These are phyloP conservation scores for Serpula lacrymans DNA, from an alignment of 768 basidiomycete species.

Conservation along the genomic window DNA sequence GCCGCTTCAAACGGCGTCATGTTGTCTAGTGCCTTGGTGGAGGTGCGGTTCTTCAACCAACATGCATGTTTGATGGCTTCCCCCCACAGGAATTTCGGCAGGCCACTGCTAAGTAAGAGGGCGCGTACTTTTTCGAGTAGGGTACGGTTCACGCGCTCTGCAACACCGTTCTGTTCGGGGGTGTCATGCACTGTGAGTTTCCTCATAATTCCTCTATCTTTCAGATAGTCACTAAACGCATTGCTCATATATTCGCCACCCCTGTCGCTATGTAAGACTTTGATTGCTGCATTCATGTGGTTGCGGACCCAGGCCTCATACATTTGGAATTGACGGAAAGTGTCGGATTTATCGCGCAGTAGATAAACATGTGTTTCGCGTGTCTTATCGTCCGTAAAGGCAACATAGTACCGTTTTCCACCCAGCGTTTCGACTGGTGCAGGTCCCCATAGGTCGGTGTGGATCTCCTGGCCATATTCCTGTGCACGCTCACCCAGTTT, in stretches of 20 bases:
- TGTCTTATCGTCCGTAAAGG: slow-evolving; percentile 32
- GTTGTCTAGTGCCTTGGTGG: slow-evolving; percentile 16
- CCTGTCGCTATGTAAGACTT: no score
- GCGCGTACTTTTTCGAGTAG: slow-evolving; percentile 19
- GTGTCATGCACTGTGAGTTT: slow-evolving; percentile 28
- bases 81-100: slow-evolving; percentile 33
- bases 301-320: no score
- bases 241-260: no score
- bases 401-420: slow-evolving; percentile 27
- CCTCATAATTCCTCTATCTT: slow-evolving; percentile 12
- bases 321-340: slow-evolving; percentile 25
- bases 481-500: no score
- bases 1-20: slow-evolving; percentile 20
- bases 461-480: neutral
- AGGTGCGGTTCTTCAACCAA: slow-evolving; percentile 23
- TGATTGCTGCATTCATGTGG: no score
- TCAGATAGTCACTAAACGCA: slow-evolving; percentile 25
- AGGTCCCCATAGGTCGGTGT: slow-evolving; percentile 10
- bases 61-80: slow-evolving; percentile 23
- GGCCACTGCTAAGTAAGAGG: slow-evolving; percentile 16
- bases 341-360: slow-evolving; percentile 25
- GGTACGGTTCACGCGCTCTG: slow-evolving; percentile 25
- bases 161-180: slow-evolving; percentile 28
- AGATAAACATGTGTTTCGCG: slow-evolving; percentile 20
- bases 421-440: slow-evolving; percentile 14